These are phyloP conservation scores for apple (Malus domestica) DNA, from an alignment of 306 rosid genomes.

Conservation along the genomic window DNA sequence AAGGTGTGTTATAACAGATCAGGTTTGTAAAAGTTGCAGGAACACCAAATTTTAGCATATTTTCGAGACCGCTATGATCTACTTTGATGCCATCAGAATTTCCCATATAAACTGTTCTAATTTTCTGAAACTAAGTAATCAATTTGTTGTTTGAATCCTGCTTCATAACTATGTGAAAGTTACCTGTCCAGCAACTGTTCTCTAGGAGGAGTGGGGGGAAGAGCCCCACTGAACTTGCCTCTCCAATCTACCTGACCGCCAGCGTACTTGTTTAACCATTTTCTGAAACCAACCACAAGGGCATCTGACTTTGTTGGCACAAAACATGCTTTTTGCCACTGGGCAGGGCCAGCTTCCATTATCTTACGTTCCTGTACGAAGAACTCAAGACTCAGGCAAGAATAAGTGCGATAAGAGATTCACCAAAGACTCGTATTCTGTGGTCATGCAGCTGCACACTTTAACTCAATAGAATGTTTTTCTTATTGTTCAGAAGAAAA, in stretches of 20 bases:
- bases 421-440: neutral
- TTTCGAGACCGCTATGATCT: neutral
- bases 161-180: slow-evolving; percentile 1
- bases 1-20: neutral
- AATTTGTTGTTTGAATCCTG: slow-evolving; percentile 5
- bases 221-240: slow-evolving; percentile 61
- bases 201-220: slow-evolving; percentile 76
- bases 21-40: neutral
- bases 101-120: neutral
- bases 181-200: slow-evolving; percentile 89
- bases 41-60: neutral
- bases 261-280: slow-evolving; percentile 74
- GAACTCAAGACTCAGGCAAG: slow-evolving; percentile 4
- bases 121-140: neutral
- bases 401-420: neutral
- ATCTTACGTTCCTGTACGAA: slow-evolving; percentile 58
- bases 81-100: neutral
- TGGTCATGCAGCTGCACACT: neutral
- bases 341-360: slow-evolving; percentile 41
- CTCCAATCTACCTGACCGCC: slow-evolving; percentile 85
- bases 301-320: slow-evolving; percentile 88
- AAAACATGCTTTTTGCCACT: slow-evolving; percentile 84
- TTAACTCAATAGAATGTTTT: neutral
- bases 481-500: neutral
- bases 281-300: slow-evolving; percentile 69